These are phyloP conservation scores for Plasmodium reichenowi DNA, from an alignment of 169 alveolate genomes.

Conservation along the genomic window DNA sequence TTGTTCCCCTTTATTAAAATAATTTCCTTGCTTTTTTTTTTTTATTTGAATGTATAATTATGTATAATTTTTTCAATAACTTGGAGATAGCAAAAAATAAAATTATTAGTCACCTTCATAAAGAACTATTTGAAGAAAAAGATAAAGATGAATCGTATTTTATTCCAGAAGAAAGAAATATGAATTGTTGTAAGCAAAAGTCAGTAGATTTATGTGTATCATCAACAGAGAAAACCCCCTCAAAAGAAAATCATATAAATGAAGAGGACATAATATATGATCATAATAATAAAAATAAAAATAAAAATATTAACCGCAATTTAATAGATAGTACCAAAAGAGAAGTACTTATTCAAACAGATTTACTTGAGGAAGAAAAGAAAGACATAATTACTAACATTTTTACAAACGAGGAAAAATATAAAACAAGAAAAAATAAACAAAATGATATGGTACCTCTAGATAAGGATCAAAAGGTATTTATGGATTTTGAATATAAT, in stretches of 20 bases:
- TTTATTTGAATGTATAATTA: not conserved
- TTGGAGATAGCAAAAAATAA: constrained; percentile 43
- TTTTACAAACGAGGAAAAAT: too few relatives aligned
- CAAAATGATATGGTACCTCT: too few relatives aligned
- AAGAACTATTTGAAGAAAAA: constrained; percentile 10
- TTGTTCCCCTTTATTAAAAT: too few relatives aligned
- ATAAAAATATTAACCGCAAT: not conserved
- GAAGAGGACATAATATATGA: not conserved
- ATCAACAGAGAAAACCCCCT: too few relatives aligned
- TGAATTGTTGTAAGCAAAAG: not conserved
- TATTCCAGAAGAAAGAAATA: constrained; percentile 7
- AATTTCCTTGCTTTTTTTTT: too few relatives aligned
- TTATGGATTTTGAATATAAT: too few relatives aligned
- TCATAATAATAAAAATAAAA: not conserved
- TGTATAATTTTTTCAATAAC: constrained; percentile 40
- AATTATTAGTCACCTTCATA: constrained; percentile 20
- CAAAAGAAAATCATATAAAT: not conserved
- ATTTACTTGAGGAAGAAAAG: not conserved
- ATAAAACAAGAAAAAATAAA: too few relatives aligned
- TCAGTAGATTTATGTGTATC: not conserved
- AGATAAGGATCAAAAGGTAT: too few relatives aligned
- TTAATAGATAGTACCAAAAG: not conserved
- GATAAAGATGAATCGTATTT: constrained; percentile 19
- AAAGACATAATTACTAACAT: not conserved
- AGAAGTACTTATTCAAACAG: not conserved